A percentile compares a stretch with the other conserved stretches of the same genome.
These are phyloP conservation scores for Thermochaetoides thermophila DNA, from an alignment of 495 filamentous ascomycete genomes.

Conservation along the genomic window DNA sequence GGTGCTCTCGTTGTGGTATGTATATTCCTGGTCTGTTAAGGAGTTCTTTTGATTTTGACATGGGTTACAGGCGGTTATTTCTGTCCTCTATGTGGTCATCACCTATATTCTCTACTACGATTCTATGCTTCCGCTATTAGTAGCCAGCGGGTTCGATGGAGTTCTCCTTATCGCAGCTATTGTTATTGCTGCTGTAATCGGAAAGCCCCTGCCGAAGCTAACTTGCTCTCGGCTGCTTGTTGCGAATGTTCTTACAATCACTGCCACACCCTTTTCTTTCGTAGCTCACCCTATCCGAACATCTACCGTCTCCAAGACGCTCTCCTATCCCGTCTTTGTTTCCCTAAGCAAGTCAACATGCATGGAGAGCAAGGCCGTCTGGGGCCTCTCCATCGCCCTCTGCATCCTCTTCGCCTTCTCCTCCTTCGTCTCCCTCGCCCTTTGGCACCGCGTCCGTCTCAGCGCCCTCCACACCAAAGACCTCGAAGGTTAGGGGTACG, in stretches of 20 bases:
- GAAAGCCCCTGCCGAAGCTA: conserved; percentile 67
- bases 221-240: conserved; percentile 46
- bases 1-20: conserved; percentile 68
- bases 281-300: conserved; percentile 1
- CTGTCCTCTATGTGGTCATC: conserved; percentile 64
- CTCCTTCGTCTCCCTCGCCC: conserved; percentile 33
- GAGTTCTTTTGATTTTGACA: conserved; percentile 1
- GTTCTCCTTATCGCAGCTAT: conserved; percentile 60
- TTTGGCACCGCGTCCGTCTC: conserved; percentile 25
- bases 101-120: conserved; percentile 71
- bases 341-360: conserved; percentile 49
- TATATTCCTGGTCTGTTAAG: conserved; percentile 9
- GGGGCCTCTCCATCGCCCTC: conserved; percentile 74
- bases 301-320: conserved; percentile 8
- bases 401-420: conserved; percentile 65
- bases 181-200: conserved; percentile 59
- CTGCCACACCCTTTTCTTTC: conserved; percentile 6
- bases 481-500: conserved; percentile 30
- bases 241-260: background rate
- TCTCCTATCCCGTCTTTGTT: conserved; percentile 13
- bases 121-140: conserved; percentile 58
- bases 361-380: conserved; percentile 74
- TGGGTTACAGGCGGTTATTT: conserved; percentile 48
- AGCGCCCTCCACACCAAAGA: conserved; percentile 16
- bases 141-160: conserved; percentile 50